phyloP scores from a whole-genome alignment of 2,329 filamentous ascomycete genomes.

The Phoma sp. region DNA sequence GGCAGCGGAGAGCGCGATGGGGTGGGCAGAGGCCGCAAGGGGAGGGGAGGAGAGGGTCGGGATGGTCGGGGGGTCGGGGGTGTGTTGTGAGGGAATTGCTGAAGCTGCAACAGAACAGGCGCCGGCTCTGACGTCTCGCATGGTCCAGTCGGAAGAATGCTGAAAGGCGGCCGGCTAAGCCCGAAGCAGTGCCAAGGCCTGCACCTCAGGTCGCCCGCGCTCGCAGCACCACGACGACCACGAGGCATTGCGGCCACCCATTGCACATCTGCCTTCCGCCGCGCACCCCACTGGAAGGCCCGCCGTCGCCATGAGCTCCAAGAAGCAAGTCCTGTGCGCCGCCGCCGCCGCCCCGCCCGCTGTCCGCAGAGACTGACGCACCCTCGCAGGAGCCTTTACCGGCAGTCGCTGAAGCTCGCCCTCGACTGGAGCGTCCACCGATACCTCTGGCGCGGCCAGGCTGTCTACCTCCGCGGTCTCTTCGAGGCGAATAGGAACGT shows the following conservation, averaged over 20 bases:
- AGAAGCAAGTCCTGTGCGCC: conserved; percentile 46
- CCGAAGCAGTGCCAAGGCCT: conserved; percentile 29
- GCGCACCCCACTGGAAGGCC: conserved; percentile 21
- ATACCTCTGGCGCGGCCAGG: conserved; percentile 92
- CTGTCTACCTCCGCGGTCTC: conserved; percentile 90
- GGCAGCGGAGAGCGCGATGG: conserved; percentile 17
- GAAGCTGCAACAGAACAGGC: conserved; percentile 27
- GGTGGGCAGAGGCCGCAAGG: conserved; percentile 15
- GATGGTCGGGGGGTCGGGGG: conserved; percentile 5
- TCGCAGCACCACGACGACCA: conserved; percentile 25
- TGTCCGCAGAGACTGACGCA: conserved; percentile 36
- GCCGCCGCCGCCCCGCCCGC: conserved; percentile 18
- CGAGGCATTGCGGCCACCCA: conserved; percentile 41
- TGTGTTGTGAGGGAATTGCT: conserved; percentile 41
- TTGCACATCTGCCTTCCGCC: conserved; percentile 17
- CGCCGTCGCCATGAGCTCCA: conserved; percentile 49
- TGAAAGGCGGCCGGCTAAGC: conserved; percentile 19
- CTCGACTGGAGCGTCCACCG: conserved; percentile 96
- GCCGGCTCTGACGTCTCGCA: conserved; percentile 37
- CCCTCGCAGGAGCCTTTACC: conserved; percentile 72
- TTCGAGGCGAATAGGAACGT: conserved; percentile 93
- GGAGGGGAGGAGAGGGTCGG: conserved; percentile 17
- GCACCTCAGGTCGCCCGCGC: conserved; percentile 30
- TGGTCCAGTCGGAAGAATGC: conserved; percentile 28
- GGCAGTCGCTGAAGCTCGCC: conserved; percentile 88